Evolutionary conservation across 2,329 filamentous ascomycete genomes (phyloP), one percentile per base, ranked within the genome.

Genomic region (Akanthomyces dipterigenus): DNA sequence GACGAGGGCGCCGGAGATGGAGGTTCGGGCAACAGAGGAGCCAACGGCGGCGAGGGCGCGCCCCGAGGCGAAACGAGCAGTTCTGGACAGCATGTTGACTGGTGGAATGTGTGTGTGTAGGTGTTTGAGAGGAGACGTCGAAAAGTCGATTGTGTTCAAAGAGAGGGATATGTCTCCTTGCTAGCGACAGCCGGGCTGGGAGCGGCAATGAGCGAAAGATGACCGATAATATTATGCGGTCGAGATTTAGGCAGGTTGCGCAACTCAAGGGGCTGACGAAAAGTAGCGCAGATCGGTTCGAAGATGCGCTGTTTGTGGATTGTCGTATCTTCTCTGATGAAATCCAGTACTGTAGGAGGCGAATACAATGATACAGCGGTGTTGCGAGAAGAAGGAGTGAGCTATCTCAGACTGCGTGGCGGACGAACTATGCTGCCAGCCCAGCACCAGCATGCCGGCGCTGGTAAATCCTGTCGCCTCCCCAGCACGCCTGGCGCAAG

Each of bases 1-100:
- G 59, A 63, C 66, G 69, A 77, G 62, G 67, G 77, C 70, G 60
- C 50, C 34, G 14, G 58, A 55, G 45, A 76, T 68, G 50, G 58
- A 36, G 31, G 26, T 38, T 40, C 58, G 43, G 50, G 58, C 50
- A 65, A 77, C 68, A 62, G 74, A 69, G 54, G 64, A 66, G 69
- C 77, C 62, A 67, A 77, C 70, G 60, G 74, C 71, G 36, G 75
- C 73, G 64, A 77, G 73, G 42, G 72, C 77, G 64, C 77, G 75
- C 69, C 78, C 73, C 61, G 79, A 76, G 67, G 73, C 71, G 62
- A 72, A 72, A 65, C 76, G 74, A 63, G 77, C 71, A 65, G 77
- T 76, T 75, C 78, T 75, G 65, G 79, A 79, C 63, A 81, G 70
- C 79, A 81, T 82, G 62, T 68, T 76, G 66, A 60, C 31, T 55